These are phyloP conservation scores for Penicillium crustosum DNA, from an alignment of 2,329 filamentous ascomycete genomes.

Conservation along the genomic window DNA sequence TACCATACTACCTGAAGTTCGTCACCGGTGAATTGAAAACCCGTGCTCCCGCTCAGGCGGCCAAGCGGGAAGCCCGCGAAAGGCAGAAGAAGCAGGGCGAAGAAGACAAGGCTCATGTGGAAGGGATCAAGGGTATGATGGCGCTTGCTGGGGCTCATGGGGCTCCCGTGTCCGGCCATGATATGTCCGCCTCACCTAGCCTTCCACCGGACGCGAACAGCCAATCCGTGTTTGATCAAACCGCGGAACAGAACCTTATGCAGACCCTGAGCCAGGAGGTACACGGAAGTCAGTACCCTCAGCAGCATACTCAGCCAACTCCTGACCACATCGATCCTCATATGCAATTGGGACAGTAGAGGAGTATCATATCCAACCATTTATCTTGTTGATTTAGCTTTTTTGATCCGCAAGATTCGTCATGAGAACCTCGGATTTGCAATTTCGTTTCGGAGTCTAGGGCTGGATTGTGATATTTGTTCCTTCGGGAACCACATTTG, in stretches of 20 bases:
- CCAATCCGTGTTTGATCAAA: conserved; percentile 40
- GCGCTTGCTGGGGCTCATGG: conserved; percentile 46
- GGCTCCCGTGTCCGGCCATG: conserved; percentile 34
- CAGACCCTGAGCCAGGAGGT: conserved; percentile 47
- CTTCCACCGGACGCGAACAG: conserved; percentile 34
- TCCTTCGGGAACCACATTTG: conserved; percentile 9
- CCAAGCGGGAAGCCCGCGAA: conserved; percentile 51
- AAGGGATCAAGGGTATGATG: conserved; percentile 51
- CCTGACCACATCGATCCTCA: conserved; percentile 37
- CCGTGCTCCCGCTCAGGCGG: conserved; percentile 65
- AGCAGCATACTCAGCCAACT: conserved; percentile 28
- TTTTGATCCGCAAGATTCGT: neutral
- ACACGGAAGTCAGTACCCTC: conserved; percentile 39
- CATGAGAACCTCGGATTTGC: neutral
- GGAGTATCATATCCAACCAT: neutral
- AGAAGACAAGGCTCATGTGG: conserved; percentile 50
- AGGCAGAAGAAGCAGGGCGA: conserved; percentile 47
- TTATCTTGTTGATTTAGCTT: conserved; percentile 6
- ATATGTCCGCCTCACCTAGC: conserved; percentile 42
- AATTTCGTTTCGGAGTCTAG: conserved; percentile 11
- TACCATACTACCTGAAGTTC: conserved; percentile 81
- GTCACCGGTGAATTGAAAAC: conserved; percentile 91
- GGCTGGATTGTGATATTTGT: conserved; percentile 12
- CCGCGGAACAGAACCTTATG: conserved; percentile 45
- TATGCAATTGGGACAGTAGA: conserved; percentile 37